Evolutionary conservation across 495 filamentous ascomycete genomes (phyloP).

Genomic region (Rhypophila decipiens): DNA sequence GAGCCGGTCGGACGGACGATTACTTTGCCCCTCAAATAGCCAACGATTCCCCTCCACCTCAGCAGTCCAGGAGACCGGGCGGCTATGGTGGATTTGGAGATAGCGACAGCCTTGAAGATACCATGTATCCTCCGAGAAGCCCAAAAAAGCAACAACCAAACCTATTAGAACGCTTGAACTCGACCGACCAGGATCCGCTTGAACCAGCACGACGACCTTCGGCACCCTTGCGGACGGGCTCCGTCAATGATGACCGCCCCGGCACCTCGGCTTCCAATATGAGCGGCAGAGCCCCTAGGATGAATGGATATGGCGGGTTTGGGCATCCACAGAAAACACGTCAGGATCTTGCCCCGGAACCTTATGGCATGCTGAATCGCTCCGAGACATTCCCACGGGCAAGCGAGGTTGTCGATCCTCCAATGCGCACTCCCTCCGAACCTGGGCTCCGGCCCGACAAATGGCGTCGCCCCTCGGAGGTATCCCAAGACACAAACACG

Average conservation of each 20-base stretch:
- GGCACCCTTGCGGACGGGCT: slow-evolving; percentile 16
- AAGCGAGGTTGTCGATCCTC: slow-evolving; percentile 27
- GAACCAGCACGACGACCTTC: slow-evolving; percentile 33
- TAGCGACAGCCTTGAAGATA: slow-evolving; percentile 47
- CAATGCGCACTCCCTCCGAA: slow-evolving; percentile 42
- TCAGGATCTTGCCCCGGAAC: slow-evolving; percentile 29
- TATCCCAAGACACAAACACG: slow-evolving; percentile 13
- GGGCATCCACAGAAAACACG: slow-evolving; percentile 28
- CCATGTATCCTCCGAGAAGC: slow-evolving; percentile 22
- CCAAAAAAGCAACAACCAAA: slow-evolving; percentile 42
- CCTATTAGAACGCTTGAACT: slow-evolving; percentile 55
- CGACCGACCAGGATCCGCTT: slow-evolving; percentile 63
- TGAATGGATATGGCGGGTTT: slow-evolving; percentile 47
- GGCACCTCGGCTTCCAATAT: slow-evolving; percentile 37
- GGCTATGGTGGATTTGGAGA: slow-evolving; percentile 38
- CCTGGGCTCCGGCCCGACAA: slow-evolving; percentile 33
- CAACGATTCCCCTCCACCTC: slow-evolving; percentile 21
- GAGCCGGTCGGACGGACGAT: slow-evolving; percentile 29
- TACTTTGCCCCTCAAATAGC: slow-evolving; percentile 34
- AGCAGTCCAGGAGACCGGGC: slow-evolving; percentile 24
- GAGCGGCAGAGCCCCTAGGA: slow-evolving; percentile 34
- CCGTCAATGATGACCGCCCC: slow-evolving; percentile 21
- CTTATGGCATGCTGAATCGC: slow-evolving; percentile 35
- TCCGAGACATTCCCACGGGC: slow-evolving; percentile 51
- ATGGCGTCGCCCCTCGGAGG: slow-evolving; percentile 26